Percentiles rank a stretch among this genome's conserved stretches.
Conservation (phyloP, 306 rosid species). For the Fragaria iinumae region DNA sequence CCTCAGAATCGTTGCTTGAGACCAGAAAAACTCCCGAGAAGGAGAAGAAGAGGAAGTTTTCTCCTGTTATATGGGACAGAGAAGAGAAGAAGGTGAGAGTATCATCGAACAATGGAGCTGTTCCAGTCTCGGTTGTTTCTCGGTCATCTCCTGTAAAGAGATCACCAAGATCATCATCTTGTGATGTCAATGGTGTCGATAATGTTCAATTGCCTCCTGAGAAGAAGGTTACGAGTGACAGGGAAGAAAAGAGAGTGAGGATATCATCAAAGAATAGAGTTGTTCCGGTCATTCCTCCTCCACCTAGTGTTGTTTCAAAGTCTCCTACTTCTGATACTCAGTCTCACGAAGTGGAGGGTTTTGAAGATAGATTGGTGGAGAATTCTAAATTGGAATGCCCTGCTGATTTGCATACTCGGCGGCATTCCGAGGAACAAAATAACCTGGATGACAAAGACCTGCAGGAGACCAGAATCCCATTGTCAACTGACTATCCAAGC, state of each 20-base stretch:
- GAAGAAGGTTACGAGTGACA: slow-evolving; percentile 53
- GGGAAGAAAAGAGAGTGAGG: slow-evolving; percentile 38
- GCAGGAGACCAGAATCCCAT: slow-evolving; percentile 31
- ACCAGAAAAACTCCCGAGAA: slow-evolving; percentile 34
- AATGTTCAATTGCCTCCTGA: slow-evolving; percentile 15
- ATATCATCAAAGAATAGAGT: slow-evolving; percentile 28
- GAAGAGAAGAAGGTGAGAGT: slow-evolving; percentile 37
- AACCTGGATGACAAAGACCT: slow-evolving; percentile 28
- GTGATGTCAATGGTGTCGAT: not conserved
- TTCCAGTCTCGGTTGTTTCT: slow-evolving; percentile 19
- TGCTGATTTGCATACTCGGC: slow-evolving; percentile 18
- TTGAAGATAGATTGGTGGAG: slow-evolving; percentile 5
- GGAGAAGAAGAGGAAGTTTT: slow-evolving; percentile 66
- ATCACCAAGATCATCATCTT: not conserved
- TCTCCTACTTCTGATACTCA: not conserved
- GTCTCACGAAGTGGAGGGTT: slow-evolving; percentile 7
- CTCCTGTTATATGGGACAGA: slow-evolving; percentile 61
- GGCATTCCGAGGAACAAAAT: slow-evolving; percentile 19
- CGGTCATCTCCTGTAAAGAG: not conserved
- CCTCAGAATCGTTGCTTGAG: slow-evolving; percentile 5
- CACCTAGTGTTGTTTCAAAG: not conserved
- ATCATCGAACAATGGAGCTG: slow-evolving; percentile 32
- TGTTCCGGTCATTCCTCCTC: not conserved
- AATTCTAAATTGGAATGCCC: slow-evolving; percentile 8
- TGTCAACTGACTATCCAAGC: slow-evolving; percentile 51